These are phyloP conservation scores for Curvularia sp. DNA, from an alignment of 2,329 filamentous ascomycete species.

Conservation along the genomic window DNA sequence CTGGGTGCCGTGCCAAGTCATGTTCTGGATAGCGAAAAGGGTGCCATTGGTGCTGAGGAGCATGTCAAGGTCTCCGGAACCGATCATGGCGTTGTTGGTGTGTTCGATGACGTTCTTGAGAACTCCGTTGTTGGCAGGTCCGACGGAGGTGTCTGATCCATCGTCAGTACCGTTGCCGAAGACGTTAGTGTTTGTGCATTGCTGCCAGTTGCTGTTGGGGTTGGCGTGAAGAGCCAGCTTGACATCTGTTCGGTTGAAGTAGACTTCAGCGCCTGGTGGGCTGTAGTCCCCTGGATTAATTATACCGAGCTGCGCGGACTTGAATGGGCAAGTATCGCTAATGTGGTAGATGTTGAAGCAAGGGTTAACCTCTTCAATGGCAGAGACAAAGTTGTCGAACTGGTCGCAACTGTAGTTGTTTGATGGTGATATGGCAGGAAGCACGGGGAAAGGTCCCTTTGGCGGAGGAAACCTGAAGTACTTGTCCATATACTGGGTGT, in stretches of 20 bases:
- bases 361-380: conserved; percentile 55
- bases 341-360: conserved; percentile 62
- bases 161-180: conserved; percentile 48
- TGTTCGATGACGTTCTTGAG: conserved; percentile 59
- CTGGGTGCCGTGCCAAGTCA: conserved; percentile 61
- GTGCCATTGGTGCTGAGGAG: conserved; percentile 61
- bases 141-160: conserved; percentile 46
- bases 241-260: conserved; percentile 63
- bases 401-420: conserved; percentile 48
- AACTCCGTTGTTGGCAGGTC: conserved; percentile 52
- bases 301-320: conserved; percentile 49
- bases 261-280: conserved; percentile 52
- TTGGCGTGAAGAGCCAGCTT: conserved; percentile 59
- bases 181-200: conserved; percentile 54
- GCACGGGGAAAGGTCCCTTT: conserved; percentile 42
- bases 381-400: conserved; percentile 51
- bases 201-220: conserved; percentile 52
- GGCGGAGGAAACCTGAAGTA: conserved; percentile 54
- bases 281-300: conserved; percentile 50
- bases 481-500: conserved; percentile 30
- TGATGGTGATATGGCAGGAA: conserved; percentile 28
- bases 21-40: conserved; percentile 61
- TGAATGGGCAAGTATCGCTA: conserved; percentile 55
- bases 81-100: conserved; percentile 61
- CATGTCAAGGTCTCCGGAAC: conserved; percentile 59